Conservation (phyloP, 768 basidiomycete species). For the Mycena haematopus region DNA sequence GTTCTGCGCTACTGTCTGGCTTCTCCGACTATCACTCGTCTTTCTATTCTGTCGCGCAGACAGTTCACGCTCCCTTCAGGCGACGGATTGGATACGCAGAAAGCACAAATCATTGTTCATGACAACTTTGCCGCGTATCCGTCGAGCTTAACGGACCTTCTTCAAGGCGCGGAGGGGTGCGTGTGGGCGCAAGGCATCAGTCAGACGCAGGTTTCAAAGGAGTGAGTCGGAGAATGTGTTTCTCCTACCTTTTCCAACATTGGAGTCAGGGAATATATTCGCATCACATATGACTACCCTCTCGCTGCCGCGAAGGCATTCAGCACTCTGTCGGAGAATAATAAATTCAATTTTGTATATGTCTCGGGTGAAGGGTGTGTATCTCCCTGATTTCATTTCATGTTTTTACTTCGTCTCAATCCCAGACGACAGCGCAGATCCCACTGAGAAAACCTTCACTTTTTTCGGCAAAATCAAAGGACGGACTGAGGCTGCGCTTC, state of each 20-base stretch:
- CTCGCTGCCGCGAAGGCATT: conserved; percentile 36
- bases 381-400: conserved; percentile 13
- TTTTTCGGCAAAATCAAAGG: conserved; percentile 37
- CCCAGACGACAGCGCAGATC: conserved; percentile 30
- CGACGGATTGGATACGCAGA: conserved; percentile 30
- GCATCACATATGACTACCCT: conserved; percentile 37
- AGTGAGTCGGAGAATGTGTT: no score
- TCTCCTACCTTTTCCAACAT: no score
- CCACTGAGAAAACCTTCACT: conserved; percentile 29
- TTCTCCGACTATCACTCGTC: conserved; percentile 31
- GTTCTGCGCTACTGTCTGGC: conserved; percentile 34
- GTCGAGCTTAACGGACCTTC: conserved; percentile 5
- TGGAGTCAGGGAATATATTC: conserved; percentile 31
- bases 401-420: not conserved
- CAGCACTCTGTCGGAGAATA: conserved; percentile 26
- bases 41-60: conserved; percentile 38
- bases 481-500: conserved; percentile 32
- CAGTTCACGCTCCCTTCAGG: conserved; percentile 12
- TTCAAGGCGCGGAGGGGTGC: conserved; percentile 35
- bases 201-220: conserved; percentile 33
- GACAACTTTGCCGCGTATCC: conserved; percentile 33
- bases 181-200: conserved; percentile 39
- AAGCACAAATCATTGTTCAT: conserved; percentile 35
- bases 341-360: conserved; percentile 40
- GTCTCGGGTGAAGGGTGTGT: conserved; percentile 36